phyloP scores from a whole-genome alignment of 495 filamentous ascomycete species.

The Collariella sp. region DNA sequence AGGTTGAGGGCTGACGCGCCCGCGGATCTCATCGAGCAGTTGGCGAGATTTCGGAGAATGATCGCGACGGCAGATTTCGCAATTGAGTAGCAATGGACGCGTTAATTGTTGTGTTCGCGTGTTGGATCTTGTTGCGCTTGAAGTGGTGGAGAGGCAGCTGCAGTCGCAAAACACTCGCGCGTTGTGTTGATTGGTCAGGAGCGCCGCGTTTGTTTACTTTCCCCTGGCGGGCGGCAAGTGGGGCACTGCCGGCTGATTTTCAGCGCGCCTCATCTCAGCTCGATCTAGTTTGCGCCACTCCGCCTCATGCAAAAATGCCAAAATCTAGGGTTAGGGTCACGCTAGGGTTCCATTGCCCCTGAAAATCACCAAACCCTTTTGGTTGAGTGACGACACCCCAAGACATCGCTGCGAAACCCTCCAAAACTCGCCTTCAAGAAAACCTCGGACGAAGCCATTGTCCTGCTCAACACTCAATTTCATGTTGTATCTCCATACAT shows the following conservation, averaged over 20 bases:
- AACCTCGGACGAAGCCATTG: no score
- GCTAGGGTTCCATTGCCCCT: no score
- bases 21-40: neutral
- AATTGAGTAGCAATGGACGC: no score
- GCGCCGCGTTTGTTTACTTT: constrained; percentile 29
- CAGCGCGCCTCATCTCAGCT: neutral
- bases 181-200: constrained; percentile 14
- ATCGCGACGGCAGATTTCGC: no score
- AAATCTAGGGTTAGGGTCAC: no score
- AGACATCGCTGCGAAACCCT: no score
- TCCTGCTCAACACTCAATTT: no score
- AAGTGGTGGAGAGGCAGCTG: constrained; percentile 3
- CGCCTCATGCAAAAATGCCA: neutral
- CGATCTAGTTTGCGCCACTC: neutral
- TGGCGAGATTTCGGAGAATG: neutral
- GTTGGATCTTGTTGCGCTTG: neutral
- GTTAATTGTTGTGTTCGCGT: neutral
- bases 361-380: no score
- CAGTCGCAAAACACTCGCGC: constrained; percentile 3
- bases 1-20: neutral
- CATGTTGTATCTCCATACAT: no score
- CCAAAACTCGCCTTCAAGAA: no score
- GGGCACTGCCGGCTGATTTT: neutral
- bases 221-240: neutral
- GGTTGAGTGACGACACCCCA: neutral